Conservation (phyloP, 78 protist species). For the Dictyostelium intermedium region DNA sequence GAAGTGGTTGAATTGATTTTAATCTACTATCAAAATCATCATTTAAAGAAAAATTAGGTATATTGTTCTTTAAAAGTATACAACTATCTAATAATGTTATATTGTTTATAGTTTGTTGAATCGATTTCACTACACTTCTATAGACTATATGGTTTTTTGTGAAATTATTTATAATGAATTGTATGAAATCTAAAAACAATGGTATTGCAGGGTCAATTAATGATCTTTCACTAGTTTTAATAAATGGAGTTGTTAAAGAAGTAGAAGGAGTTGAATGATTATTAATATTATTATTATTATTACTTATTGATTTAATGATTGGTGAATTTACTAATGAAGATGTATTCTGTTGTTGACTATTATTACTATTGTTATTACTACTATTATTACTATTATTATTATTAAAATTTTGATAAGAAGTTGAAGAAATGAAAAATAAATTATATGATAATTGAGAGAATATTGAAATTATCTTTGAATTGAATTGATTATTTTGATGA, state of each 20-base stretch:
- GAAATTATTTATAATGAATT: background rate
- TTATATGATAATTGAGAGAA: background rate
- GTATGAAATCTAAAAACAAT: background rate
- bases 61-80: background rate
- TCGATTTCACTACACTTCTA: background rate
- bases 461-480: slow-evolving; percentile 12
- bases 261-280: background rate
- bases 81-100: slow-evolving; percentile 3
- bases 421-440: background rate
- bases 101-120: slow-evolving; percentile 1
- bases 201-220: background rate
- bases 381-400: background rate
- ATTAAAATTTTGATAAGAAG: background rate
- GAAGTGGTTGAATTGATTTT: background rate
- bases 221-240: background rate
- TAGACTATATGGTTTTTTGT: slow-evolving; percentile 1
- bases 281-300: no score
- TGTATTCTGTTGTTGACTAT: background rate
- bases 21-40: background rate
- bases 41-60: background rate
- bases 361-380: background rate
- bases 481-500: background rate
- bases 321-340: background rate
- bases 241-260: background rate
- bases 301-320: background rate